Base-by-base conservation (phyloP, 1,284 basidiomycete genomes). In the Rhodotorula glutinis region DNA sequence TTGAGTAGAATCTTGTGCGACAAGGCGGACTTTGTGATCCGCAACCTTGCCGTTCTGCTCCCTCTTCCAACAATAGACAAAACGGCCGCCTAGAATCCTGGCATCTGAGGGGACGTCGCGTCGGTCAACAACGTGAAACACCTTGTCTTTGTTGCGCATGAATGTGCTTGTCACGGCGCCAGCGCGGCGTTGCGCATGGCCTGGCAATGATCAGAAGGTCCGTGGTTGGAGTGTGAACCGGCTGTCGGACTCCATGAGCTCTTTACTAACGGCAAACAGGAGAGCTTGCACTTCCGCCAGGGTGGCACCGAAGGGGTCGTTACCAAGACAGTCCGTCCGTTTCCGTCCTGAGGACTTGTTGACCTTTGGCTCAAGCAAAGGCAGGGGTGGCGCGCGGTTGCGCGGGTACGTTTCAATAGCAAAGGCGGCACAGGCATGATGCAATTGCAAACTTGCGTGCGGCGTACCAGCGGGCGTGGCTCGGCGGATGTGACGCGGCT, bases 1-100 rank as follows among this genome's bases (percentile, higher is more conserved):
- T 70, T 85, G 83, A 0, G 74, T 74, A 74, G 81, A 83, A 2
- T 82, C 83, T 52, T 79, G 76, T 0, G 80, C 82, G 0, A 82
- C 79, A 0, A 83, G 75, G 0, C 76, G 60, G 0, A 80, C 82
- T 57, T 83, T 84, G 65, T 76, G 75, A 17, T 70, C 65, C 19
- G 68, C 46, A 2, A 80, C 60, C 4, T 76, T 57, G 0, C 81
- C 79, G 7, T 76, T 33, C 3, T 73, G 73, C 30, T 82, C 76
- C 21, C 68, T 67, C 61, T 84, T 83, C 57, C 72, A 74, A 2
- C 67, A 73, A 65, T 79, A 82, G 10, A 79, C 77, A 79, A 80
- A 82, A 82, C 72, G 66, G 5, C 58, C 74, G 2, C 57, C n/a
- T 4, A 57, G 57, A 27, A 38, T 76, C 76, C 78, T 77, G 1